Conservation (phyloP, 169 alveolate genomes). For the Plasmodium yoelii region DNA sequence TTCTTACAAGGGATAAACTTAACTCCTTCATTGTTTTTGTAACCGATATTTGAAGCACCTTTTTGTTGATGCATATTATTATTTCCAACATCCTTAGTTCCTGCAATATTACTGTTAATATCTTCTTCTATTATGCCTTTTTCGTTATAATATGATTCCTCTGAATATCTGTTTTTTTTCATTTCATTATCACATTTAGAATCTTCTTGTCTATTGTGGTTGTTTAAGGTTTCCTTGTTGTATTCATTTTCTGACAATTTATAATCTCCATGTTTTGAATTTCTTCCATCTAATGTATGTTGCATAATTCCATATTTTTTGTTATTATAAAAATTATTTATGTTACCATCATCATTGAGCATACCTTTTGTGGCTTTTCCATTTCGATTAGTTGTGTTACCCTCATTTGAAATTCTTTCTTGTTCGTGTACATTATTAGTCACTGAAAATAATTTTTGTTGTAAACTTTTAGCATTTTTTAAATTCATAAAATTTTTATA, state of each 20-base stretch:
- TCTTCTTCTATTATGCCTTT: slow-evolving; percentile 19
- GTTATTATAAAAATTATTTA: slow-evolving; percentile 9
- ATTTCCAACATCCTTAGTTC: background rate
- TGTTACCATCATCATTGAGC: slow-evolving; percentile 1
- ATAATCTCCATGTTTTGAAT: slow-evolving; percentile 14
- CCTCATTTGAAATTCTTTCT: slow-evolving; percentile 29
- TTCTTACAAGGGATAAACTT: slow-evolving; percentile 39
- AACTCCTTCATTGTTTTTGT: slow-evolving; percentile 4
- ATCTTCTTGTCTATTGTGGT: slow-evolving; percentile 16
- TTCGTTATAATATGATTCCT: slow-evolving; percentile 38
- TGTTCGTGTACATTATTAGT: slow-evolving; percentile 10
- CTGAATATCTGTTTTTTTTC: slow-evolving; percentile 11
- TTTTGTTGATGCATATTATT: slow-evolving; percentile 10
- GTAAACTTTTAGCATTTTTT: slow-evolving; percentile 46
- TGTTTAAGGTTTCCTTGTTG: slow-evolving; percentile 10
- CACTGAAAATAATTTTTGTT: slow-evolving; percentile 45
- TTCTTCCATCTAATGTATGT: slow-evolving; percentile 44
- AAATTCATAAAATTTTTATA: slow-evolving; percentile 75
- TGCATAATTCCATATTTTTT: slow-evolving; percentile 11
- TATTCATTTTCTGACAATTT: slow-evolving; percentile 27
- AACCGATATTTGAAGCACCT: slow-evolving; percentile 10
- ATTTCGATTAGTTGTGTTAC: slow-evolving; percentile 16
- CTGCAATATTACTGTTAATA: background rate
- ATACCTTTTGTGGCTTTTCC: slow-evolving; percentile 11
- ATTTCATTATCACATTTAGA: slow-evolving; percentile 29